These are phyloP conservation scores for Linnemannia hyalina DNA, from an alignment of 192 early-diverging fungal species.

Conservation along the genomic window DNA sequence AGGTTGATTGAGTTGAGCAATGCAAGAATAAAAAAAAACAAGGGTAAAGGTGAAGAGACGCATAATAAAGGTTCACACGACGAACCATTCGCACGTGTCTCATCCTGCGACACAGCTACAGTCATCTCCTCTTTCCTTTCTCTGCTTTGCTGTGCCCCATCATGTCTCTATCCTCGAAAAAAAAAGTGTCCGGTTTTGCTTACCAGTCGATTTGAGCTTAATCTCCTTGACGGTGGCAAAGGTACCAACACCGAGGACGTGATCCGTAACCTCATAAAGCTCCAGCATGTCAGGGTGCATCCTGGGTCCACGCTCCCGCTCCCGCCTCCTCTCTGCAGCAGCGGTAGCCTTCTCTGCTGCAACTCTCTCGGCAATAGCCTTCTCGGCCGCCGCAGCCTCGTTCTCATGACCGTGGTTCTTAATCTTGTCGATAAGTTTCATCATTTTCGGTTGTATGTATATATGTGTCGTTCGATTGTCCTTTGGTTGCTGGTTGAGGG, in stretches of 20 bases:
- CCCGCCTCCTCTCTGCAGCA: conserved; percentile 24
- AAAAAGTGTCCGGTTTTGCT: background rate
- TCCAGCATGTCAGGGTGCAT: conserved; percentile 52
- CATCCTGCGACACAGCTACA: background rate
- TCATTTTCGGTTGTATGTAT: conserved; percentile 6
- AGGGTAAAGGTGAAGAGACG: background rate
- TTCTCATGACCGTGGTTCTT: conserved; percentile 40
- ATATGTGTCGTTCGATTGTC: background rate
- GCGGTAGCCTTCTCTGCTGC: conserved; percentile 29
- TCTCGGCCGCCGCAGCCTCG: conserved; percentile 24
- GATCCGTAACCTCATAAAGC: conserved; percentile 57
- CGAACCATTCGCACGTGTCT: background rate
- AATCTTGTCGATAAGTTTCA: conserved; percentile 50
- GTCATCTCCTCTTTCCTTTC: background rate
- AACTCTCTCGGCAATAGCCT: background rate
- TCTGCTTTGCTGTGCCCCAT: background rate
- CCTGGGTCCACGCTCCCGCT: conserved; percentile 34
- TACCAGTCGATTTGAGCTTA: conserved; percentile 61
- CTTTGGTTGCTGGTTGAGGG: background rate
- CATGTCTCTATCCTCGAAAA: background rate
- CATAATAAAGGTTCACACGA: background rate
- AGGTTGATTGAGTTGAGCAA: background rate
- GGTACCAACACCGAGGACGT: conserved; percentile 57
- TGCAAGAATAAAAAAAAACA: background rate
- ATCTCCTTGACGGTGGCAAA: conserved; percentile 77